Base-by-base conservation (phyloP, 2,329 filamentous ascomycete species). In the Xylariomycetidae sp. region DNA sequence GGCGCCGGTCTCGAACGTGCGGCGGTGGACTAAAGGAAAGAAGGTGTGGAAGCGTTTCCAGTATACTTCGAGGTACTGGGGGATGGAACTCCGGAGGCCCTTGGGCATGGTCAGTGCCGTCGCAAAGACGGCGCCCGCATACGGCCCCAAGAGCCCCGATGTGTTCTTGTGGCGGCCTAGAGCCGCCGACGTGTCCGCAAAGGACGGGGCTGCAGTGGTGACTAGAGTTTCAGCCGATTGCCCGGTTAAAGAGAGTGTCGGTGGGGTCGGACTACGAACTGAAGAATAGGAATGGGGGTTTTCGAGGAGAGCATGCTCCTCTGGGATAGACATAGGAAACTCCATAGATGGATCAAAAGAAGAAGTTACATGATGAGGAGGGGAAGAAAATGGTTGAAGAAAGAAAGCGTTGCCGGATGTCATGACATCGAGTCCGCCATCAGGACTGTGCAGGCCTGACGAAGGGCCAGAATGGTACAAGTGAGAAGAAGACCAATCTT, bases 11-110 rank as follows among this genome's bases (percentile, higher is more conserved):
- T 70, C 65, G 25, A 69, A 64, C 11, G 62, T 65, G 15, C 57
- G 51, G 37, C 61, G 62, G 52, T 77, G 72, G 16, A 76, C 59
- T 16, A 76, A 50, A n/a, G 72, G 72, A 43, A 66, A 68, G 35
- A 61, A 42, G 15, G 59, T 57, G 44, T 74, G 62, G 30, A 74
- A 66, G 39, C 62, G 64, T 31, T 66, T 60, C 73, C 73, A 77
- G 54, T 75, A 77, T 22, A 69, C 55, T 16, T 70, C 59, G 38
- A 77, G 57, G 41, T 76, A 76, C 26, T 51, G 50, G 26, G 73
- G 70, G 28, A 75, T 63, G 25, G 63, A 61, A 31, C 60, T 63
- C 38, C 59, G 61, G 27, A 62, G 55, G 30, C 58, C 44, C 36
- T 53, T 40, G 37, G 56, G 50, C 41, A 67, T 49, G 28, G 51